These are phyloP conservation scores for Chenopodium quinoa DNA, from an alignment of 148 eudicot genomes.

Conservation along the genomic window DNA sequence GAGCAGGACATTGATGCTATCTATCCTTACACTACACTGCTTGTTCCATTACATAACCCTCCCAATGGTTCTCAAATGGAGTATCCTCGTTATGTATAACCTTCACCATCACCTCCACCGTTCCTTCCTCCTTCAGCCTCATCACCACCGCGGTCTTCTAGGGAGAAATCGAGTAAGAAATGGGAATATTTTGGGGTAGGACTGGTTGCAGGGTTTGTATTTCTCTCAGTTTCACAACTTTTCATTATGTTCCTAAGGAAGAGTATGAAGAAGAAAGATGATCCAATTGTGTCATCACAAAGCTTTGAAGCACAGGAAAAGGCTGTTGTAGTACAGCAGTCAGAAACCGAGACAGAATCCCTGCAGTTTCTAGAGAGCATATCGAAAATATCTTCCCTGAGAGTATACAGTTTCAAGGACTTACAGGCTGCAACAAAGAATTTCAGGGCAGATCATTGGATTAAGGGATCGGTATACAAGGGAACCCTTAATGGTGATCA, in stretches of 20 bases:
- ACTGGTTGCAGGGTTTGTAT: conserved; percentile 43
- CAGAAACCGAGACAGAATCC: conserved; percentile 11
- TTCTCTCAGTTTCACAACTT: conserved; percentile 22
- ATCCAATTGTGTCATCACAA: conserved; percentile 15
- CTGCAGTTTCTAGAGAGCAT: conserved; percentile 37
- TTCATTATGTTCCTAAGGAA: conserved; percentile 14
- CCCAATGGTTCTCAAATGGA: conserved; percentile 47
- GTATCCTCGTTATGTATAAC: conserved; percentile 34
- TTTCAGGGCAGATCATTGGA: conserved; percentile 42
- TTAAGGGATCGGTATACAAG: conserved; percentile 54
- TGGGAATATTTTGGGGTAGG: conserved; percentile 43
- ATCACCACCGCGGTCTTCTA: conserved; percentile 11
- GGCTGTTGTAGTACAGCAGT: not conserved
- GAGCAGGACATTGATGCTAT: conserved; percentile 33
- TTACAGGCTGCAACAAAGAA: conserved; percentile 52
- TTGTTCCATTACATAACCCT: conserved; percentile 62
- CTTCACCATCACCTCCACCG: conserved; percentile 38
- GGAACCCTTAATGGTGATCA: conserved; percentile 52
- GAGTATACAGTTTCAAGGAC: conserved; percentile 53
- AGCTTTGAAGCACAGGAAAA: conserved; percentile 34
- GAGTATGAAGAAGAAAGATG: conserved; percentile 19
- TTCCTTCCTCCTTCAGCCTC: conserved; percentile 25
- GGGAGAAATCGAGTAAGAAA: conserved; percentile 23
- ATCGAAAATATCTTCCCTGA: conserved; percentile 38
- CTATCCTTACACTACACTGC: conserved; percentile 59